A percentile compares a stretch with the other conserved stretches of the same genome.
These are phyloP conservation scores for Solanum hybrid DNA, from an alignment of 305 asterid genomes.

Conservation along the genomic window DNA sequence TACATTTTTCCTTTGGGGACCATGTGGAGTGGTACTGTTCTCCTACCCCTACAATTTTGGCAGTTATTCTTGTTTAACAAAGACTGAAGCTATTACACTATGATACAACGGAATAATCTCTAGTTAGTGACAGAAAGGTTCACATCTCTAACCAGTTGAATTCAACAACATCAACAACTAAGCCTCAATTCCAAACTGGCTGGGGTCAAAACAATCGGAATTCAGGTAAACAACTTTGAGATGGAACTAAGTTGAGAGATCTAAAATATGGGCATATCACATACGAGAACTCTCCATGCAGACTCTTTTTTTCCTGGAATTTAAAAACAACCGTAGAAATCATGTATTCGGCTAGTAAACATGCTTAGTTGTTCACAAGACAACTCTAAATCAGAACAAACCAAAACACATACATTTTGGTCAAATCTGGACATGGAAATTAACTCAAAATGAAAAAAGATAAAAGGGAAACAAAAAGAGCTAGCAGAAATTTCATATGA, in stretches of 20 bases:
- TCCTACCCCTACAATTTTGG: neutral
- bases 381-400: neutral
- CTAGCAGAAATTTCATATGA: neutral
- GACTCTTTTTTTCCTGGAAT: neutral
- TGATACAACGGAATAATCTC: neutral
- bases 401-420: neutral
- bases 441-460: neutral
- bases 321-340: neutral
- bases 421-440: neutral
- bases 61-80: neutral
- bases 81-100: neutral
- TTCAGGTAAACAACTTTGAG: neutral
- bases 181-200: neutral
- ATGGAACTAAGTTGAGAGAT: neutral
- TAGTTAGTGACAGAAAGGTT: neutral
- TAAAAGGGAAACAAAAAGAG: neutral
- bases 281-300: neutral
- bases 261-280: neutral
- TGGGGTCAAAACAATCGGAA: neutral
- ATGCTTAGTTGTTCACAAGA: neutral
- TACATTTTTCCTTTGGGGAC: neutral
- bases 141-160: neutral
- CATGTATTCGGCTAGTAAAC: neutral
- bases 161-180: neutral
- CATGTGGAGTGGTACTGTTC: neutral